Percentiles rank a stretch among this genome's conserved stretches.
Conservation (phyloP, 352 stramenopile genomes). For the Phytopythium ostracodes region DNA sequence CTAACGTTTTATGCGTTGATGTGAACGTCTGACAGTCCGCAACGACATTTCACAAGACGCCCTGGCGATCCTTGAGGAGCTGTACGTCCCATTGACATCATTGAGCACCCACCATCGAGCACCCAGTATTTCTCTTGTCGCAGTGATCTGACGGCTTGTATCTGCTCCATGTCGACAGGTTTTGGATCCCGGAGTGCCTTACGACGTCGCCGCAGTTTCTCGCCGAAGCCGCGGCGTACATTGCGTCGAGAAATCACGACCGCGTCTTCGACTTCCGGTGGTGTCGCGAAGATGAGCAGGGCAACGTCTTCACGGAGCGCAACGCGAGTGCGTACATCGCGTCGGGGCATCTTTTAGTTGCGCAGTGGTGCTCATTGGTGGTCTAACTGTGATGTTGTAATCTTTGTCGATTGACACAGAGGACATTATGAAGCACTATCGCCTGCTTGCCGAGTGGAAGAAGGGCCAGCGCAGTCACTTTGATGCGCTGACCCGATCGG, state of each 20-base stretch:
- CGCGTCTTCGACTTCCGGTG: constrained; percentile 81
- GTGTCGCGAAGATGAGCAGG: constrained; percentile 50
- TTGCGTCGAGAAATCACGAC: constrained; percentile 65
- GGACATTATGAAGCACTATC: constrained; percentile 60
- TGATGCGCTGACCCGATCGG: constrained; percentile 39
- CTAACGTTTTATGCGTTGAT: constrained; percentile 4
- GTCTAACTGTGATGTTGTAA: not conserved
- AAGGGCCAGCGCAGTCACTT: constrained; percentile 57
- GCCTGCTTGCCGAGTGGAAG: constrained; percentile 61
- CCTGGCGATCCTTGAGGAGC: constrained; percentile 54
- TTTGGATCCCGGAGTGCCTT: constrained; percentile 65
- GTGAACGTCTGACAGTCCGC: constrained; percentile 30
- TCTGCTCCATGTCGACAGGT: constrained; percentile 20
- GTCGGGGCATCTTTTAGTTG: not conserved
- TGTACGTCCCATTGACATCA: constrained; percentile 29
- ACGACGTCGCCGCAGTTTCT: constrained; percentile 48
- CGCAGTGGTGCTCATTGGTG: not conserved
- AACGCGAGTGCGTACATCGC: constrained; percentile 49
- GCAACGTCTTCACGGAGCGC: constrained; percentile 55
- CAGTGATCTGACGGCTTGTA: not conserved
- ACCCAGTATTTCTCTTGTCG: too few species aligned
- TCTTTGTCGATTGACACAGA: constrained; percentile 36
- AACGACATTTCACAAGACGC: constrained; percentile 42
- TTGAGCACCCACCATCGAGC: too few species aligned
- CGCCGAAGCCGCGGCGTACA: constrained; percentile 72